phyloP scores from a whole-genome alignment of 2,329 filamentous ascomycete species.

The Amesomyces nigricolor region DNA sequence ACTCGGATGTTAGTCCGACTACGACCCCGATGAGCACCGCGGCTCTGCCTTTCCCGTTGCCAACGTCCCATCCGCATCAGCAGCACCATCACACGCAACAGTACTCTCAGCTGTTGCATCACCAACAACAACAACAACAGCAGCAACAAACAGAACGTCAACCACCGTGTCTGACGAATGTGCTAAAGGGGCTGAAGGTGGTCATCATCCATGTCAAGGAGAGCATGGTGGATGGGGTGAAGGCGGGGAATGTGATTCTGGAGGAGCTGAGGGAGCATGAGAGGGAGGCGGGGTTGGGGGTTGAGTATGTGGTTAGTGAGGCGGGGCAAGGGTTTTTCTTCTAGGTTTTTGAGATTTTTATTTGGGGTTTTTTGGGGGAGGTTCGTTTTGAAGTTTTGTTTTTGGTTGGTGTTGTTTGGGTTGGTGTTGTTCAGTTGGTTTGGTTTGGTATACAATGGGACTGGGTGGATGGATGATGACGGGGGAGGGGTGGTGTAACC shows the following conservation, averaged over 20 bases:
- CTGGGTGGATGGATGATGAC: too few relatives aligned
- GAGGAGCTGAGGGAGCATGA: slow-evolving; percentile 64
- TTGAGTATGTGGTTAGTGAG: slow-evolving; percentile 68
- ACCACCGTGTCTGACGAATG: slow-evolving; percentile 32
- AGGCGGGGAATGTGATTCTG: slow-evolving; percentile 61
- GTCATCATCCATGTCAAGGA: slow-evolving; percentile 96
- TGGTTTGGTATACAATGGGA: too few relatives aligned
- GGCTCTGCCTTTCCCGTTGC: neutral
- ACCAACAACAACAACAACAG: slow-evolving; percentile 5
- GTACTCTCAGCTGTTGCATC: slow-evolving; percentile 2
- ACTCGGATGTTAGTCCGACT: neutral
- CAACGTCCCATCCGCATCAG: neutral
- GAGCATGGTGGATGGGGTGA: slow-evolving; percentile 64
- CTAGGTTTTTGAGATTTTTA: slow-evolving; percentile 28
- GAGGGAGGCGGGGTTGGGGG: slow-evolving; percentile 61
- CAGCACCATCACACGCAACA: neutral
- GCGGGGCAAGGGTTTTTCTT: slow-evolving; percentile 56
- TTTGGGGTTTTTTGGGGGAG: neutral
- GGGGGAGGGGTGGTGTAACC: too few relatives aligned
- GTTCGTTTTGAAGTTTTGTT: neutral
- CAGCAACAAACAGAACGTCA: neutral
- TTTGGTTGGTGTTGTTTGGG: too few relatives aligned
- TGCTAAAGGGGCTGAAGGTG: slow-evolving; percentile 66
- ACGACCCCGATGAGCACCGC: neutral
- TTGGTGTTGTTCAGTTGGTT: too few relatives aligned